Evolutionary conservation across 2,329 filamentous ascomycete genomes (phyloP), one percentile per base, ranked within the genome.

Genomic region (Ramichloridium luteum): DNA sequence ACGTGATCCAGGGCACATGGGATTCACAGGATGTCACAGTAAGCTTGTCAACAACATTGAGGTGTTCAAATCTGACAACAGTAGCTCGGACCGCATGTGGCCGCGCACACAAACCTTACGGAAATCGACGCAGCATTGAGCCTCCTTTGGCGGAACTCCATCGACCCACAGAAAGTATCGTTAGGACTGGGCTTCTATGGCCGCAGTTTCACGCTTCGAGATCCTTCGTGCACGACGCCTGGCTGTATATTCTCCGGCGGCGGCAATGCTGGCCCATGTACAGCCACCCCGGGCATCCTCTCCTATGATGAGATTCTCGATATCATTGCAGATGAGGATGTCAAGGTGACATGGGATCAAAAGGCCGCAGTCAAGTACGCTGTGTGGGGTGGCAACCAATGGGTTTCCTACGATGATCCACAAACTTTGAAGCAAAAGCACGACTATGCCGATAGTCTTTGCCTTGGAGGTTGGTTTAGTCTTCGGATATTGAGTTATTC

Each of bases 141-240:
- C 3, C 56, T 69, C 0, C 45, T 70, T 4, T 69, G 66, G 62
- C 50, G 61, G 5, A 58, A 54, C 16, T 42, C 57, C 13, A 46
- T 72, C 1, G 40, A 49, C 1, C 53, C 67, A 0, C 28, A 38
- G 0, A 62, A 66, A 33, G 40, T 71, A 3, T 49, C 45, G 3
- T 32, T 72, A 5, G 67, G 67, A 1, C 18, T 62, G 3, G 61
- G 53, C 3, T 68, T 64, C 36, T 70, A 70, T 39, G 61, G 63
- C 4, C 50, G 56, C 3, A 45, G 44, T 1, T 59, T 55, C 33
- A 52, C 46, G 1, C 22, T 57, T 4, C 27, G 28, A 1, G 37
- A 51, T 32, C 17, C 45, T 3, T 25, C 25, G n/a, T 48, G 48
- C 32, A 35, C 16, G 4, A 30, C 13, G 3, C 31, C 46, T 14